Evolutionary conservation across 345 rosid genomes (phyloP).

Genomic region (Tarenaya hassleriana): DNA sequence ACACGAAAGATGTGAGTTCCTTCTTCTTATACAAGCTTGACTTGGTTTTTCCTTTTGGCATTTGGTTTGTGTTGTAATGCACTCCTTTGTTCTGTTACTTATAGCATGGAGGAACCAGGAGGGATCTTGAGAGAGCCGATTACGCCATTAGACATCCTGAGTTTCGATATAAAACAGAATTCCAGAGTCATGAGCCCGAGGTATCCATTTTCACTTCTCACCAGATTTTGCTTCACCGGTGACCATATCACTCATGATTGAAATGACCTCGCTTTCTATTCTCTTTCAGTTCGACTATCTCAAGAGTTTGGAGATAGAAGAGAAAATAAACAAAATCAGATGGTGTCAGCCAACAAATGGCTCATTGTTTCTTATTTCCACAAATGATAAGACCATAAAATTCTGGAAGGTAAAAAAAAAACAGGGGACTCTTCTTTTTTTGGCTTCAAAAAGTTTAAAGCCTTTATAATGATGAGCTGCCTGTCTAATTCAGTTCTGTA

Average conservation of each 20-base stretch:
- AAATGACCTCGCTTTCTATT: slow-evolving; percentile 13
- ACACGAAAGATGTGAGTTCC: slow-evolving; percentile 59
- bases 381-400: slow-evolving; percentile 98
- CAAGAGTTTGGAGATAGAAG: slow-evolving; percentile 99
- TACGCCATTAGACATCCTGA: slow-evolving; percentile 84
- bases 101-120: slow-evolving; percentile 72
- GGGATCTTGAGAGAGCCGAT: slow-evolving; percentile 72
- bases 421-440: not conserved
- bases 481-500: not conserved
- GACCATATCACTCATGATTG: not conserved
- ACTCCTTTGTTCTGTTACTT: slow-evolving; percentile 18
- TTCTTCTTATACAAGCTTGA: slow-evolving; percentile 17
- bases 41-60: not conserved
- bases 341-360: slow-evolving; percentile 96
- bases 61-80: slow-evolving; percentile 3
- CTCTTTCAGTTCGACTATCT: slow-evolving; percentile 94
- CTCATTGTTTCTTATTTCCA: slow-evolving; percentile 88
- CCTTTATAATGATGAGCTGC: slow-evolving; percentile 2
- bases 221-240: not conserved
- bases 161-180: slow-evolving; percentile 97
- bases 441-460: not conserved
- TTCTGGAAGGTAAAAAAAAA: slow-evolving; percentile 85
- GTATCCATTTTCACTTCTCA: slow-evolving; percentile 35
- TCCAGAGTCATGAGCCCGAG: slow-evolving; percentile 99
- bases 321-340: slow-evolving; percentile 97